A percentile compares a stretch with the other conserved stretches of the same genome.
Evolutionary conservation across 129 eudicot species (phyloP).

Genomic region (Kitagawia praeruptora): DNA sequence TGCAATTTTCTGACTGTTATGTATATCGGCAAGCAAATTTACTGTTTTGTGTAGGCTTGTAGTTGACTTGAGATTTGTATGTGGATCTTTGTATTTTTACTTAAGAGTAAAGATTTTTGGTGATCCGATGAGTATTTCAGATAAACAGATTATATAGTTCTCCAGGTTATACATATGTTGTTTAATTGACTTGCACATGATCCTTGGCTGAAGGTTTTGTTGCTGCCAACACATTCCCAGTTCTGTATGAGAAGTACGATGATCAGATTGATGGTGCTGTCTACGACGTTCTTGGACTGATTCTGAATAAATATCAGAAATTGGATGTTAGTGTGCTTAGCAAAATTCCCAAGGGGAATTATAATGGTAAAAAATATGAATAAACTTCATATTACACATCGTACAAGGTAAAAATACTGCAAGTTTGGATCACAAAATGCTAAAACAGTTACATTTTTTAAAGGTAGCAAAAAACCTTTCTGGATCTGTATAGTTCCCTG

Average conservation of each 20-base stretch:
- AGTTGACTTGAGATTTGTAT: background rate
- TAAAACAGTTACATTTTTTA: too few relatives aligned
- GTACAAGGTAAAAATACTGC: too few relatives aligned
- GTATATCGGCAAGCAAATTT: conserved; percentile 46
- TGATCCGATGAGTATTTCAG: background rate
- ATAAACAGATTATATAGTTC: background rate
- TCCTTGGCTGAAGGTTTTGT: background rate
- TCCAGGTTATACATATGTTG: too few relatives aligned
- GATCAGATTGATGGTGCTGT: conserved; percentile 57
- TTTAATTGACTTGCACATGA: background rate
- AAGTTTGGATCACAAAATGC: too few relatives aligned
- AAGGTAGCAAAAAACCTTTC: background rate
- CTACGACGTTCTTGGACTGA: conserved; percentile 24
- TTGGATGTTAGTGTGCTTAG: conserved; percentile 50
- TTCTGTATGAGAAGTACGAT: conserved; percentile 69
- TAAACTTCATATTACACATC: conserved; percentile 10
- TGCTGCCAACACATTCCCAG: conserved; percentile 18
- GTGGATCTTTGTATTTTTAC: background rate
- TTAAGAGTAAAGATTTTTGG: too few relatives aligned
- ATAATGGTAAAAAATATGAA: conserved; percentile 43
- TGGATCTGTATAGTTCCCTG: background rate
- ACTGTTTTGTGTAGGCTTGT: background rate
- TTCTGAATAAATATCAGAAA: conserved; percentile 53
- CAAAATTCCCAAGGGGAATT: conserved; percentile 43
- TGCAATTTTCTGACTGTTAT: conserved; percentile 72